Conservation (phyloP, 139 green algal genomes). For the Nannochloris sp. region DNA sequence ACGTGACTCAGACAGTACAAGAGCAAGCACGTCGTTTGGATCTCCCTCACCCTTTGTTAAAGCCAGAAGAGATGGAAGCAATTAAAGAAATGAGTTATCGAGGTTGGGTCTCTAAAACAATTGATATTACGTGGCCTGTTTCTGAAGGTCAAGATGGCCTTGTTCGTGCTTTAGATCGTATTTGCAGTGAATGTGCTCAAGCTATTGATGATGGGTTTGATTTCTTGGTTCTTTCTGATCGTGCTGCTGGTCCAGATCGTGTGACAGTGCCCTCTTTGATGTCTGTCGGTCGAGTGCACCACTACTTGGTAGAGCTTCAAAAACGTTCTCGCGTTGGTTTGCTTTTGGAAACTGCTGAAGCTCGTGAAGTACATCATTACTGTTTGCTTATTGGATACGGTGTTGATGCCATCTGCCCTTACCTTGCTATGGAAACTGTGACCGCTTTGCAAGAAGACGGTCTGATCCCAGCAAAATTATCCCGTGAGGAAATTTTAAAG, state of each 20-base stretch:
- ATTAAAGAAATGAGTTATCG: constrained; percentile 60
- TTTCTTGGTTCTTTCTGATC: constrained; percentile 75
- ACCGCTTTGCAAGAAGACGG: constrained; percentile 65
- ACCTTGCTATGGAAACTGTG: constrained; percentile 86
- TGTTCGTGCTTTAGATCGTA: constrained; percentile 54
- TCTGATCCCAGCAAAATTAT: constrained; percentile 43
- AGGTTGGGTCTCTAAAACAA: constrained; percentile 61
- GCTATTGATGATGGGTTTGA: constrained; percentile 71
- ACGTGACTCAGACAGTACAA: constrained; percentile 57
- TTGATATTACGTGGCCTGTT: constrained; percentile 82
- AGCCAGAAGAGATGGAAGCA: constrained; percentile 71
- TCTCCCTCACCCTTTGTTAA: constrained; percentile 73
- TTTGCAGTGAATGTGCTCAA: constrained; percentile 61
- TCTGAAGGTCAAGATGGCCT: constrained; percentile 64
- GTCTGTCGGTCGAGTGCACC: constrained; percentile 80
- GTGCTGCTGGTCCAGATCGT: constrained; percentile 40
- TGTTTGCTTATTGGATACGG: constrained; percentile 88
- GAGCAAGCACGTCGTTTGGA: constrained; percentile 70
- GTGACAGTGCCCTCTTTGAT: constrained; percentile 76
- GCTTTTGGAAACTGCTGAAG: constrained; percentile 77
- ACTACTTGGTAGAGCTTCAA: constrained; percentile 69
- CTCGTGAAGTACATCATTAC: constrained; percentile 83
- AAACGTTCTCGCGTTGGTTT: constrained; percentile 62
- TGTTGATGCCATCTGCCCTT: constrained; percentile 88
- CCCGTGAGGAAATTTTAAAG: constrained; percentile 46